A percentile compares a stretch with the other conserved stretches of the same genome.
Evolutionary conservation across 768 basidiomycete species (phyloP).

Genomic region (Chalciporus pseudorubinellus): DNA sequence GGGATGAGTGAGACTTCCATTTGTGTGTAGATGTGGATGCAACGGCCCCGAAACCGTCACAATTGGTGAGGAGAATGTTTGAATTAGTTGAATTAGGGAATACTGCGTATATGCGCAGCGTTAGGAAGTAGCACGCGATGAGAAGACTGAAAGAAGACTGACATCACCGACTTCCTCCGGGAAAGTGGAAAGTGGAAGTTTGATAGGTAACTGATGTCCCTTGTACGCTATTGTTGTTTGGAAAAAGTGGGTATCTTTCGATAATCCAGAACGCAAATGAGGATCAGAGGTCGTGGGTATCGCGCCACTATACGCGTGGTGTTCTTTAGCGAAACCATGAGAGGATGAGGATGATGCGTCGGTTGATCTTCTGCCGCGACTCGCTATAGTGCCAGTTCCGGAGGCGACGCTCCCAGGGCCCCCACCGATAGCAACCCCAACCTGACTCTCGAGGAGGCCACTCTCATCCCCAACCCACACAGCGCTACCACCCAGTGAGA

Average conservation of each 20-base stretch:
- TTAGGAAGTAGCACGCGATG: conserved; percentile 9
- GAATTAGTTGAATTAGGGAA: conserved; percentile 86
- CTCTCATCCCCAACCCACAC: conserved; percentile 85
- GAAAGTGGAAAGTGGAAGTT: conserved; percentile 86
- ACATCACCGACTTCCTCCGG: conserved; percentile 97
- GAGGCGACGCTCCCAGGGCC: conserved; percentile 46
- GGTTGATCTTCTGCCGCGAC: conserved; percentile 59
- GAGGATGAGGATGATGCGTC: conserved; percentile 70
- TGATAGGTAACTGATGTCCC: conserved; percentile 82
- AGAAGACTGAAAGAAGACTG: conserved; percentile 32
- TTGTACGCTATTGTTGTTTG: conserved; percentile 83
- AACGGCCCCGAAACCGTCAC: conserved; percentile 67
- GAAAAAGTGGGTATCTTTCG: conserved; percentile 93
- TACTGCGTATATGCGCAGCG: conserved; percentile 51
- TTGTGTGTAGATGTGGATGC: conserved; percentile 93
- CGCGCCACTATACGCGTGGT: conserved; percentile 33
- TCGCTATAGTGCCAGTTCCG: conserved; percentile 41
- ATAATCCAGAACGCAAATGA: conserved; percentile 45
- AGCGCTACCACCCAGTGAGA: conserved; percentile 74
- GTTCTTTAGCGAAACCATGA: conserved; percentile 45
- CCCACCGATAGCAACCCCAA: conserved; percentile 40
- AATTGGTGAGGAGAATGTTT: conserved; percentile 66
- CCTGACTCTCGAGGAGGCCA: conserved; percentile 44
- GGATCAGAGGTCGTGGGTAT: conserved; percentile 46
- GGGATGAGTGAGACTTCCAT: conserved; percentile 86